Evolutionary conservation across 441 rosid genomes (phyloP).

Genomic region (Populus hybrid): DNA sequence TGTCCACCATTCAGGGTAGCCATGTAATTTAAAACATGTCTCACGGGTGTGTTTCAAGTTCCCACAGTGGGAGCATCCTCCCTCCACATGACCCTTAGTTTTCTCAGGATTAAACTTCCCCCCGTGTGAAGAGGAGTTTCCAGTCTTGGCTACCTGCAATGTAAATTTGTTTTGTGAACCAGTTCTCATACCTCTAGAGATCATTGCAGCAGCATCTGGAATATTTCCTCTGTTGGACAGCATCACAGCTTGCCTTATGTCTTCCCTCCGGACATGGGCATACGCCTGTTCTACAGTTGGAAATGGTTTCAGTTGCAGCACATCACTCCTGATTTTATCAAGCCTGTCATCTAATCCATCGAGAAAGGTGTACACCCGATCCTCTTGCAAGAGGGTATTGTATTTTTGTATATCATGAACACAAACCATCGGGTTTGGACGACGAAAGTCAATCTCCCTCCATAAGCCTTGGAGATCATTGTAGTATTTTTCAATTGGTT

Average conservation of each 20-base stretch:
- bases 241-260: too few relatives aligned
- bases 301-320: neutral
- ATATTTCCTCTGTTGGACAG: neutral
- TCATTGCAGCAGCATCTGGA: neutral
- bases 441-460: slow-evolving; percentile 5
- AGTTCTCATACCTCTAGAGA: neutral
- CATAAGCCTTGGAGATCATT: neutral
- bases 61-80: neutral
- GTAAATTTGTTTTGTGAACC: neutral
- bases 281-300: neutral
- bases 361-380: neutral
- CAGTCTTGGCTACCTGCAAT: neutral
- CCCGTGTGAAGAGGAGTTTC: neutral
- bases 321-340: neutral
- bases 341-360: neutral
- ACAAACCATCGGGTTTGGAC: neutral
- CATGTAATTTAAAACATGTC: neutral
- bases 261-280: neutral
- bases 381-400: neutral
- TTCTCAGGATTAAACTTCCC: neutral
- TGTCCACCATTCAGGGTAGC: slow-evolving; percentile 3
- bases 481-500: neutral
- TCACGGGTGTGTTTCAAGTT: neutral
- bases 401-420: neutral
- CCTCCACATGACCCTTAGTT: neutral